These are phyloP conservation scores for Tulasnella sp. DNA, from an alignment of 768 basidiomycete genomes.

Conservation along the genomic window DNA sequence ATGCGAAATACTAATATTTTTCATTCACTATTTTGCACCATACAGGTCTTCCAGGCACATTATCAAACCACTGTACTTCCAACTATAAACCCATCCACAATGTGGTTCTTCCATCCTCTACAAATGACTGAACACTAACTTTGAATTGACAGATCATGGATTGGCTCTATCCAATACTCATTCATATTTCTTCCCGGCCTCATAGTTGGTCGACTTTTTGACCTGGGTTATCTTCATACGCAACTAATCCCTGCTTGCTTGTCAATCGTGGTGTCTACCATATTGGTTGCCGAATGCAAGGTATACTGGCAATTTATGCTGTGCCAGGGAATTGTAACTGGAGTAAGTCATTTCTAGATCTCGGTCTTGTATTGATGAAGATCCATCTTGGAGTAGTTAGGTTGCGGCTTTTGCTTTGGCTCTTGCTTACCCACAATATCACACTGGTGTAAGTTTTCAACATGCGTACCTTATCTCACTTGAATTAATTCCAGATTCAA, in stretches of 20 bases:
- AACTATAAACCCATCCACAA: constrained; percentile 6
- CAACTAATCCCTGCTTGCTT: constrained; percentile 38
- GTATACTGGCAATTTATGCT: constrained; percentile 68
- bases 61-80: constrained; percentile 9
- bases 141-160: constrained; percentile 1
- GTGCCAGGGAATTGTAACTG: constrained; percentile 55
- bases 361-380: not conserved
- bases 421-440: constrained; percentile 46
- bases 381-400: constrained; percentile 20
- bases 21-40: not conserved
- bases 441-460: constrained; percentile 51
- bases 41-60: constrained; percentile 9
- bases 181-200: constrained; percentile 29
- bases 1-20: not conserved
- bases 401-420: constrained; percentile 48
- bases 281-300: constrained; percentile 58
- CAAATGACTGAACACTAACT: not conserved
- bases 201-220: constrained; percentile 55
- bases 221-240: constrained; percentile 50
- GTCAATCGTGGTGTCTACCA: constrained; percentile 41
- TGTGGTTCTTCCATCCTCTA: constrained; percentile 7
- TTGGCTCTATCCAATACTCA: constrained; percentile 18
- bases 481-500: not conserved
- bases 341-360: constrained; percentile 31
- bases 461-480: not conserved